Base-by-base conservation (phyloP, 495 filamentous ascomycete genomes). In the Usnea hakonensis region DNA sequence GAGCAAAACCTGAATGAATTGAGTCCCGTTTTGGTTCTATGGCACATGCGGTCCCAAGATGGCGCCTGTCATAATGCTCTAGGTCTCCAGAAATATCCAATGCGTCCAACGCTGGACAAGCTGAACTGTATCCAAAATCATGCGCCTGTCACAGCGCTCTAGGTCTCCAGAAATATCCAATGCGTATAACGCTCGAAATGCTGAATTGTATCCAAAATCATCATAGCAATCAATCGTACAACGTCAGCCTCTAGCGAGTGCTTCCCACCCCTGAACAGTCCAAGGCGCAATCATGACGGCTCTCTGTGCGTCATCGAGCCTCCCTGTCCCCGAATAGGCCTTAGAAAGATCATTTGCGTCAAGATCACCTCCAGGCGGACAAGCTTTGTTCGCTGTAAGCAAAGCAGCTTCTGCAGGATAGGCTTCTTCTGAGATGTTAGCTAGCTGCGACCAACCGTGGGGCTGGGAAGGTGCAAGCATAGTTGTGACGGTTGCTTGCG, bases 221-320 rank as follows among this genome's bases (percentile, higher is more conserved):
- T 41, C 13, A 59, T 17, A 30, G 32, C 55, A 17, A 54, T 37
- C 40, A 50, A 40, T 70, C 65, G 37, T 61, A 33, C 48, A 32
- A 13, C 23, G 6, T 23, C 33, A 23, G 58, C 41, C 19, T 64
- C 36, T 57, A 8, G 21, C 28, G 14, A 82, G 62, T 7, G 68
- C 77, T 41, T 76, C 73, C 91, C 91, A 96, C 7, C 87, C 87
- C 30, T 73, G 72, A 41, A 64, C 71, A 55, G 70, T 77, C 91
- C 90, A 97, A 30, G 94, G 95, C 33, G 93, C 87, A 56, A 94
- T 67, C 78, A 94, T 82, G 57, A 94, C 79, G 36, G 87, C 87
- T 62, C 80, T 81, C 73, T 95, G 86, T 28, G 88, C 87, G 76
- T 94, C 89, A 38, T 79, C 79, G 16, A 83, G 76, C 57, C 79